A percentile compares a stretch with the other conserved stretches of the same genome.
phyloP scores from a whole-genome alignment of 1,284 basidiomycete species.

The Albatrellus sp. region DNA sequence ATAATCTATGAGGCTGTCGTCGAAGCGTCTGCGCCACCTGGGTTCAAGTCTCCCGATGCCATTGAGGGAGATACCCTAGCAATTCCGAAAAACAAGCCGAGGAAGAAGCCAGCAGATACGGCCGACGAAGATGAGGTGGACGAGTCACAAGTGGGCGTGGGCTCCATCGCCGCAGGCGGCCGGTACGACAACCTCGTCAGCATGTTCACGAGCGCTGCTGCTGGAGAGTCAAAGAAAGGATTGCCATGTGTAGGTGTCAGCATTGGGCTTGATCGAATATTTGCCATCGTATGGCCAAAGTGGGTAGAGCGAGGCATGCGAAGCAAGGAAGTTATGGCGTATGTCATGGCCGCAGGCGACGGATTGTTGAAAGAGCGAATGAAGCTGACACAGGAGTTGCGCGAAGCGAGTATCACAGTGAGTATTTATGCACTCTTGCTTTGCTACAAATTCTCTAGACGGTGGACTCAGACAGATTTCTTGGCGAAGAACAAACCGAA shows the following conservation, averaged over 20 bases:
- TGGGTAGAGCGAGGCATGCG: constrained; percentile 69
- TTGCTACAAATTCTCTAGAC: constrained; percentile 5
- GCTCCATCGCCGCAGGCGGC: constrained; percentile 95
- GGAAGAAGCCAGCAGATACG: constrained; percentile 34
- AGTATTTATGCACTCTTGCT: constrained; percentile 11
- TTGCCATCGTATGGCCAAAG: constrained; percentile 83
- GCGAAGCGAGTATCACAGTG: constrained; percentile 86
- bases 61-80: constrained; percentile 22
- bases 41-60: constrained; percentile 44
- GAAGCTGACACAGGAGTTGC: constrained; percentile 69
- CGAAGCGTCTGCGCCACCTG: constrained; percentile 86
- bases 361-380: constrained; percentile 85
- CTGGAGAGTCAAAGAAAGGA: constrained; percentile 58
- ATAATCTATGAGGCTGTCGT: constrained; percentile 97
- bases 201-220: constrained; percentile 78
- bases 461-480: constrained; percentile 69
- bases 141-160: constrained; percentile 89
- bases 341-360: constrained; percentile 88
- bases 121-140: constrained; percentile 76
- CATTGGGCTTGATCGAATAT: constrained; percentile 94
- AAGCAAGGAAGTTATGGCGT: constrained; percentile 90
- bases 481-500: constrained; percentile 91
- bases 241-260: constrained; percentile 92
- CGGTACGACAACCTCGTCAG: constrained; percentile 97
- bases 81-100: constrained; percentile 36